phyloP scores from a whole-genome alignment of 2,329 filamentous ascomycete genomes.

The Clarireedia hainanense region DNA sequence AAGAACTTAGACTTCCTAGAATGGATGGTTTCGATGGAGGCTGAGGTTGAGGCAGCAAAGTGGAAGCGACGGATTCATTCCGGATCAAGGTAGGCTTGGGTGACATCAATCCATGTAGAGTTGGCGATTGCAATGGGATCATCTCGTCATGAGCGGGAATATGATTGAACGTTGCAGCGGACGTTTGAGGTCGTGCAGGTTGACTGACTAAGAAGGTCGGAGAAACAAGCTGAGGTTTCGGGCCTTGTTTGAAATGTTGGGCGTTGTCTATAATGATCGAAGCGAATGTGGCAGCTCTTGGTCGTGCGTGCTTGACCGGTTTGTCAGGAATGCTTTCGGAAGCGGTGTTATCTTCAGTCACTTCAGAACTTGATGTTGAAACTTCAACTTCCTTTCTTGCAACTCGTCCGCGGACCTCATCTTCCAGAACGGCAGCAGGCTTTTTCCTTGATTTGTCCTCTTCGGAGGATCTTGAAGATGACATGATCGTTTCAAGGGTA shows the following conservation, averaged over 20 bases:
- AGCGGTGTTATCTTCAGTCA: constrained; percentile 10
- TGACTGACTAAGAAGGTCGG: constrained; percentile 43
- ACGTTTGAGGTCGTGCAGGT: constrained; percentile 50
- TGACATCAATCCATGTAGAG: constrained; percentile 16
- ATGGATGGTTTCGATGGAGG: constrained; percentile 17
- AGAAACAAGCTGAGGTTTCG: constrained; percentile 30
- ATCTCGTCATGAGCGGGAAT: constrained; percentile 12
- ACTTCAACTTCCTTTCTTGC: constrained; percentile 28
- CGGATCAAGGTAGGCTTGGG: constrained; percentile 20
- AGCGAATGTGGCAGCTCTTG: constrained; percentile 38
- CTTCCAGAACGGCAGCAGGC: constrained; percentile 47
- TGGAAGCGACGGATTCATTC: constrained; percentile 24
- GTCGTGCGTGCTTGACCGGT: constrained; percentile 24
- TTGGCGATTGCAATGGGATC: constrained; percentile 12
- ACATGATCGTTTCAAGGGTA: constrained; percentile 60
- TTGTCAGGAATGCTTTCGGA: constrained; percentile 13
- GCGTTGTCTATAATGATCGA: constrained; percentile 36
- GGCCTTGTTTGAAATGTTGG: constrained; percentile 27
- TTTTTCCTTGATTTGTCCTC: constrained; percentile 52
- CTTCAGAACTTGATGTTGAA: constrained; percentile 5
- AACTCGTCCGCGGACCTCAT: constrained; percentile 44
- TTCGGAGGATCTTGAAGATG: constrained; percentile 55
- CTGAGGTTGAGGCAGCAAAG: constrained; percentile 15
- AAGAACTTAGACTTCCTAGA: constrained; percentile 24
- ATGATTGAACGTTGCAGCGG: constrained; percentile 30